These are phyloP conservation scores for Pythium diclinum DNA, from an alignment of 352 stramenopile species.

Conservation along the genomic window DNA sequence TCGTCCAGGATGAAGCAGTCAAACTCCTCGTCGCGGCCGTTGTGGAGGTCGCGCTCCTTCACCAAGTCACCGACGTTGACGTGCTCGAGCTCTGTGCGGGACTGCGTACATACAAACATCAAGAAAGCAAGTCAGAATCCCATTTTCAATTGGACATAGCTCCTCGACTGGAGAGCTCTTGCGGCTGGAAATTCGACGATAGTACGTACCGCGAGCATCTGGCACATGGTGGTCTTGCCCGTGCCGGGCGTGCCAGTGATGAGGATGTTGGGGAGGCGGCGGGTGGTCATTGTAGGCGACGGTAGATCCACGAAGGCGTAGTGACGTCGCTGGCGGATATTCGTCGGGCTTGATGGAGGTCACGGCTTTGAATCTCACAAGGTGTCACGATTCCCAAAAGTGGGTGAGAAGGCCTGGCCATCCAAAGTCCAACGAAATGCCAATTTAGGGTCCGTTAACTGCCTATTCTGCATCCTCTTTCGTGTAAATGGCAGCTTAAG, in stretches of 20 bases:
- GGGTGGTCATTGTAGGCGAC: conserved; percentile 10
- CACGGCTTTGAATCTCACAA: neutral
- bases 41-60: conserved; percentile 76
- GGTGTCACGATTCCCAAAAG: neutral
- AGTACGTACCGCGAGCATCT: conserved; percentile 77
- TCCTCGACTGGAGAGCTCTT: neutral
- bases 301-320: neutral
- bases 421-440: conserved; percentile 7
- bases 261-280: conserved; percentile 92
- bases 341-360: neutral
- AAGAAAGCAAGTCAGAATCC: neutral
- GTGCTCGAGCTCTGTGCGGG: conserved; percentile 80
- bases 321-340: neutral
- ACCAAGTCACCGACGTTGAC: conserved; percentile 95
- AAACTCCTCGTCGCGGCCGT: conserved; percentile 91
- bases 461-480: too few relatives aligned
- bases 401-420: conserved; percentile 5
- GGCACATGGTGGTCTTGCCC: conserved; percentile 93
- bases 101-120: neutral
- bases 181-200: neutral
- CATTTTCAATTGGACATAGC: neutral
- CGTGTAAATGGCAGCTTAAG: too few relatives aligned
- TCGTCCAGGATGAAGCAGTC: conserved; percentile 97
- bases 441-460: neutral
- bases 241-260: conserved; percentile 97